Evolutionary conservation across 371 early-diverging fungal genomes (phyloP), one percentile per base, ranked within the genome.

Genomic region (Rhizomucor miehei): DNA sequence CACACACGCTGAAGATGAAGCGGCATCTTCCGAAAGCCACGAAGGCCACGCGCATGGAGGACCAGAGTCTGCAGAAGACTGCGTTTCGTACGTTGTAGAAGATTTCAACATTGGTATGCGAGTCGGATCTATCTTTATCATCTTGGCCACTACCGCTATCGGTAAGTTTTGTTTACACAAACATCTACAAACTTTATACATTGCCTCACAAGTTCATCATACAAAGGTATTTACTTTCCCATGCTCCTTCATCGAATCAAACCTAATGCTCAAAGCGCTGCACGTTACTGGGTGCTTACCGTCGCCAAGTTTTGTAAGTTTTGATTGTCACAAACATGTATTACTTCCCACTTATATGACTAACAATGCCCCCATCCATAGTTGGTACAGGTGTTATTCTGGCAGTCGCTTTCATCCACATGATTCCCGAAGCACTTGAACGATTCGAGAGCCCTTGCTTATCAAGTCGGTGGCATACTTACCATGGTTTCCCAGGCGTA

Each of bases 311-410:
- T 77, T 46, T 77, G 77, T 76, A 71, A 66, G 73, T 66, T 23
- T 44, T 13, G 51, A 19, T 39, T 35, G 17, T 44, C 11, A 35
- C 16, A 29, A 20, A 40, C 16, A 12, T 12, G 13, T 25, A 5
- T 48, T 25, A 13, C 12, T 1, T 29, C 10, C 8, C 35, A 49
- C 11, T 8, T 1, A 49, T 13, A 43, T 1, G 19, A n/a, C 43
- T 25, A 38, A 20, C 40, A 6, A 25, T 29, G 5, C 1, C 5
- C 20, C 9, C 8, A 36, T 38, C 4, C 20, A 6, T 53, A 75
- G 67, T 91, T 55, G 89, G 91, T 51, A 87, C 88, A 2, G 92
- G 92, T 51, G 84, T 92, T 12, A 89, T 92, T 48, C 76, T 91
- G 50, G 81, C 89, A 1, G 89, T 89, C 6, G 90, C 87, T 9